phyloP scores from a whole-genome alignment of 305 asterid genomes.

The Fraxinus sp. region DNA sequence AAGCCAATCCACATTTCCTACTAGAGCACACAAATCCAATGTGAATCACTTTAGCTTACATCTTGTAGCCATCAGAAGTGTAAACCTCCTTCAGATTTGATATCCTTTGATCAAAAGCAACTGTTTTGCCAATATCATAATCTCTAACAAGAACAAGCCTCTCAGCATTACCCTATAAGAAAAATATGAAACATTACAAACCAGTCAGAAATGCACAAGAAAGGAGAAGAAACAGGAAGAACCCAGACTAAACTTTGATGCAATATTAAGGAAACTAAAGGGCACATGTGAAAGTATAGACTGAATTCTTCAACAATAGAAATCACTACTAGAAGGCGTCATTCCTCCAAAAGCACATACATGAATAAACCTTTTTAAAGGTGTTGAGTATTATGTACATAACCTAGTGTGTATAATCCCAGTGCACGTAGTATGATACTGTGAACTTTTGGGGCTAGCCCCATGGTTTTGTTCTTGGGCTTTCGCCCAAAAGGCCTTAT shows the following conservation, averaged over 20 bases:
- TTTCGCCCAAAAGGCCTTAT: too few species aligned
- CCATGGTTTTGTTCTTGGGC: too few species aligned
- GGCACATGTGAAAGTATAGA: conserved; percentile 12
- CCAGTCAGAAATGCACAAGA: conserved; percentile 9
- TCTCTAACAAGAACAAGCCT: conserved; percentile 92
- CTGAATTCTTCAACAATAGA: conserved; percentile 13
- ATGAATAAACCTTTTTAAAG: background rate
- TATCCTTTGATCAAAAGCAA: conserved; percentile 71
- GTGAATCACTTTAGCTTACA: conserved; percentile 44
- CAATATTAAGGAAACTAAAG: background rate
- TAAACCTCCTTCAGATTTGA: conserved; percentile 82
- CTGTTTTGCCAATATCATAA: conserved; percentile 63
- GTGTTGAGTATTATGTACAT: background rate
- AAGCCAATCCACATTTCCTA: background rate
- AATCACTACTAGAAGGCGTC: conserved; percentile 19
- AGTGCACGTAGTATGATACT: too few species aligned
- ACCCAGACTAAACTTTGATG: background rate
- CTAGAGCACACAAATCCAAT: background rate
- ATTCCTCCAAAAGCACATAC: conserved; percentile 7
- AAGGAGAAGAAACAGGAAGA: conserved; percentile 13
- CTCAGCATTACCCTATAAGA: conserved; percentile 71
- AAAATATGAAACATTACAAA: conserved; percentile 13
- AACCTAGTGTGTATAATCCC: too few species aligned
- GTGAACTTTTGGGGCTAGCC: too few species aligned
- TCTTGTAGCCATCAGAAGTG: conserved; percentile 79